Conservation (phyloP, 108 stramenopile genomes). For the Nitzschia sp. region DNA sequence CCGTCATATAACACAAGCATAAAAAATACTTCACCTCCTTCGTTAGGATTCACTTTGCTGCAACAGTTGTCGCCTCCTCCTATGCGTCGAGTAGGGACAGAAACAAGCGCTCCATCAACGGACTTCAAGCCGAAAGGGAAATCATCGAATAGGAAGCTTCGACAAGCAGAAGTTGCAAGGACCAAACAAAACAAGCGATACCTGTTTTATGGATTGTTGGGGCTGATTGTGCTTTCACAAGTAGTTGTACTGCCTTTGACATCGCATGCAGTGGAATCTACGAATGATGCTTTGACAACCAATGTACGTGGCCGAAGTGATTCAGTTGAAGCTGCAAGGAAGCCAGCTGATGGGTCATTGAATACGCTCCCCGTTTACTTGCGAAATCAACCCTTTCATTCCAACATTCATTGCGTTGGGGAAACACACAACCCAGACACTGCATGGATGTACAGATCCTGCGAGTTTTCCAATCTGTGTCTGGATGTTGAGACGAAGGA, state of each 20-base stretch:
- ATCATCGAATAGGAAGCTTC: not conserved
- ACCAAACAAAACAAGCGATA: slow-evolving; percentile 1
- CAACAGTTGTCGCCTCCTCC: not conserved
- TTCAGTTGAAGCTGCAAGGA: not conserved
- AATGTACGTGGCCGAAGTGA: not conserved
- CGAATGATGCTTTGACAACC: not conserved
- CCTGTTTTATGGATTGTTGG: slow-evolving; percentile 3
- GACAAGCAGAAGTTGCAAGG: not conserved
- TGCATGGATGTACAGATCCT: slow-evolving; percentile 50
- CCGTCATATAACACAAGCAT: not conserved
- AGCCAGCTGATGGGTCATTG: slow-evolving; percentile 26
- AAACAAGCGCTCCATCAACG: not conserved
- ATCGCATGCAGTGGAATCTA: not conserved
- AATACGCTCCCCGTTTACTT: slow-evolving; percentile 19
- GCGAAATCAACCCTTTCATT: slow-evolving; percentile 20
- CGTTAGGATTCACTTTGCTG: not conserved
- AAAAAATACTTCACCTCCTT: not conserved
- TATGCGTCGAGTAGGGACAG: not conserved
- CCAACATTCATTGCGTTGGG: slow-evolving; percentile 53
- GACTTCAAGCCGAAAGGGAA: not conserved
- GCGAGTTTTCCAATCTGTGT: slow-evolving; percentile 44
- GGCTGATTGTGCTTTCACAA: not conserved
- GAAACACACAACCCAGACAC: slow-evolving; percentile 44
- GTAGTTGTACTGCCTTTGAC: slow-evolving; percentile 2
- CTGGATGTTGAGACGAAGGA: slow-evolving; percentile 35